A percentile compares a stretch with the other conserved stretches of the same genome.
phyloP scores from a whole-genome alignment of 805 yeast species.

The Danielia reshetovae region DNA sequence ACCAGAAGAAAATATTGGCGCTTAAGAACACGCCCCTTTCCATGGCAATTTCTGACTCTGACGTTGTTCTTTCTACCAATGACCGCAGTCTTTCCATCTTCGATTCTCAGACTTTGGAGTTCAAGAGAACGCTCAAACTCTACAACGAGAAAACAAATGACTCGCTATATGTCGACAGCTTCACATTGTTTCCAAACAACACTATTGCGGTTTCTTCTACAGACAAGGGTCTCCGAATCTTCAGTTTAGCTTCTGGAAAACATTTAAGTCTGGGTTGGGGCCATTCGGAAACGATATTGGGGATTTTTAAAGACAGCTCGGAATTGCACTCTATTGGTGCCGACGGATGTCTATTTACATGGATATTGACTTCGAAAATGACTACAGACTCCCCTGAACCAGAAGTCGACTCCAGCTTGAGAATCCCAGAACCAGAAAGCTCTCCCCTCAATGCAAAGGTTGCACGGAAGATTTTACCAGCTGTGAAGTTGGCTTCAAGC shows the following conservation, averaged over 20 bases:
- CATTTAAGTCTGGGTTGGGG: conserved; percentile 55
- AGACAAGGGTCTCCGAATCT: conserved; percentile 56
- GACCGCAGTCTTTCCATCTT: conserved; percentile 48
- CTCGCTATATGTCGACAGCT: conserved; percentile 42
- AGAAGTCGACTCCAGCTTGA: not conserved
- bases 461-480: conserved; percentile 29
- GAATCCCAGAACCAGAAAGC: conserved; percentile 2
- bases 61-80: conserved; percentile 47
- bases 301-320: conserved; percentile 26
- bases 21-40: conserved; percentile 50
- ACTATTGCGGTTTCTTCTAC: conserved; percentile 42
- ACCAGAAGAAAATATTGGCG: conserved; percentile 45
- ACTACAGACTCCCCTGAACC: not conserved
- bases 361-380: conserved; percentile 28
- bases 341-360: conserved; percentile 53
- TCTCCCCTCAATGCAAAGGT: conserved; percentile 26
- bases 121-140: conserved; percentile 37
- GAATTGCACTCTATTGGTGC: conserved; percentile 42
- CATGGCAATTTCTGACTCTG: conserved; percentile 33
- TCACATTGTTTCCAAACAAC: conserved; percentile 25
- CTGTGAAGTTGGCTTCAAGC: conserved; percentile 2
- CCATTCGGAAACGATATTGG: conserved; percentile 44
- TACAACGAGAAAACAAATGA: conserved; percentile 36
- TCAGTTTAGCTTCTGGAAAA: conserved; percentile 43
- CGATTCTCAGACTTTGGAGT: conserved; percentile 31